Percentiles rank a stretch among this genome's conserved stretches.
Conservation (phyloP, 2,329 filamentous ascomycete genomes). For the Arthrobotrys megalospora region DNA sequence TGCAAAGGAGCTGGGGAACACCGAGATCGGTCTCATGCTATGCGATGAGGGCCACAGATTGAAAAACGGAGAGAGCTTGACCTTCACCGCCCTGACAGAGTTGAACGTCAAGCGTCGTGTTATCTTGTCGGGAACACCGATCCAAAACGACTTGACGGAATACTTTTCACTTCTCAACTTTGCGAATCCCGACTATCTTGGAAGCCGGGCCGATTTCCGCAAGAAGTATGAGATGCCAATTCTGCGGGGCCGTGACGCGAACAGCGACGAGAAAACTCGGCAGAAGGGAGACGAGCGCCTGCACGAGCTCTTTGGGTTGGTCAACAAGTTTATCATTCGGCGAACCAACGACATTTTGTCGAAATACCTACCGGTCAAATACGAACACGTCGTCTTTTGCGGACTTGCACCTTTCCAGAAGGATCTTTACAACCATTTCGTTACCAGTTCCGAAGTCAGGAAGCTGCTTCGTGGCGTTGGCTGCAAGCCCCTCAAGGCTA, state of each 20-base stretch:
- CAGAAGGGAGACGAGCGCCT: conserved; percentile 87
- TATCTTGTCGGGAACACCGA: conserved; percentile 95
- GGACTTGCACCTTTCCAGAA: conserved; percentile 93
- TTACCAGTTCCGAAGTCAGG: conserved; percentile 94
- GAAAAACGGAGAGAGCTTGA: conserved; percentile 97
- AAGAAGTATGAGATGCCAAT: conserved; percentile 96
- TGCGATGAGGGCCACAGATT: conserved; percentile 97
- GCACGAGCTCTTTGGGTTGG: conserved; percentile 82
- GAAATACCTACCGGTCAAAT: conserved; percentile 97
- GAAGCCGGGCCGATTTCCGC: conserved; percentile 89
- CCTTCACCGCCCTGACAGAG: conserved; percentile 89
- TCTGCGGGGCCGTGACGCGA: conserved; percentile 88
- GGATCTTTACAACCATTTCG: conserved; percentile 96
- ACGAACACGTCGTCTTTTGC: conserved; percentile 99
- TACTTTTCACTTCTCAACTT: conserved; percentile 98
- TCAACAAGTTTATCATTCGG: conserved; percentile 99
- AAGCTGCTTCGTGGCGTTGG: conserved; percentile 92
- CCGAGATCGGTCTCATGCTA: conserved; percentile 90
- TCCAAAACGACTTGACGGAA: conserved; percentile 98
- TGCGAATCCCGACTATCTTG: conserved; percentile 92
- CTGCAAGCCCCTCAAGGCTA: conserved; percentile 95
- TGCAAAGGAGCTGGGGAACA: conserved; percentile 88
- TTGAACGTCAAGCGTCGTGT: conserved; percentile 92
- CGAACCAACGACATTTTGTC: conserved; percentile 97
- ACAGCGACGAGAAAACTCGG: conserved; percentile 85